Evolutionary conservation across 2,329 filamentous ascomycete genomes (phyloP).

Genomic region (Dactylella cylindrospora): DNA sequence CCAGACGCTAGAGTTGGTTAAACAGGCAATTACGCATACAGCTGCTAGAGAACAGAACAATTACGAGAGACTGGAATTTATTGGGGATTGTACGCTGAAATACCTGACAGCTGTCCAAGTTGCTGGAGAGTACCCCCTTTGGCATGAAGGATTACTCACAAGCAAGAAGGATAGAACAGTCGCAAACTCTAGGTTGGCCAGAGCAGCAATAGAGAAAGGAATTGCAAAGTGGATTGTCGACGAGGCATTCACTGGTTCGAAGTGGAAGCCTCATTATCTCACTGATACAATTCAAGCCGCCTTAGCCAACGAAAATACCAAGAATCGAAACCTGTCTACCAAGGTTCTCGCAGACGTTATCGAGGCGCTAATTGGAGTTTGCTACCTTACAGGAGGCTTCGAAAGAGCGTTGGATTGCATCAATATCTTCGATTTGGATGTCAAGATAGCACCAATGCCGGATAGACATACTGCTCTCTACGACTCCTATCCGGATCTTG

Average conservation of each 20-base stretch:
- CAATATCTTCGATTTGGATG: constrained; percentile 64
- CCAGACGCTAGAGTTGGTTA: constrained; percentile 56
- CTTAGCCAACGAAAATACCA: constrained; percentile 22
- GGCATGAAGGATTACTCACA: constrained; percentile 76
- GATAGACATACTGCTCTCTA: constrained; percentile 56
- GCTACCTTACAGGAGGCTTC: constrained; percentile 70
- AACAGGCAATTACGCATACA: constrained; percentile 70
- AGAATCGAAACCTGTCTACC: constrained; percentile 60
- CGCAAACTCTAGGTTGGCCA: constrained; percentile 71
- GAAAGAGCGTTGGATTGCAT: constrained; percentile 66
- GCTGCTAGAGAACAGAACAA: constrained; percentile 63
- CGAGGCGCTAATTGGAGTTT: constrained; percentile 78
- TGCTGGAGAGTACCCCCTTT: constrained; percentile 61
- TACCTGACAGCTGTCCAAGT: constrained; percentile 69
- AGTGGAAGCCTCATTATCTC: constrained; percentile 71
- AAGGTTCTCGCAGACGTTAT: constrained; percentile 86
- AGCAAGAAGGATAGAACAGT: constrained; percentile 69
- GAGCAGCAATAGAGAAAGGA: constrained; percentile 63
- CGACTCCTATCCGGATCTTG: constrained; percentile 51
- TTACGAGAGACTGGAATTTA: constrained; percentile 82
- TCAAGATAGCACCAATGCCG: constrained; percentile 59
- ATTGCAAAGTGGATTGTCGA: constrained; percentile 74
- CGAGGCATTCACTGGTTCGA: constrained; percentile 65
- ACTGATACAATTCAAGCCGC: too few relatives aligned
- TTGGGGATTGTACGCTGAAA: constrained; percentile 84